Base-by-base conservation (phyloP, 2,329 filamentous ascomycete genomes). In the Penicillium vulpinum region DNA sequence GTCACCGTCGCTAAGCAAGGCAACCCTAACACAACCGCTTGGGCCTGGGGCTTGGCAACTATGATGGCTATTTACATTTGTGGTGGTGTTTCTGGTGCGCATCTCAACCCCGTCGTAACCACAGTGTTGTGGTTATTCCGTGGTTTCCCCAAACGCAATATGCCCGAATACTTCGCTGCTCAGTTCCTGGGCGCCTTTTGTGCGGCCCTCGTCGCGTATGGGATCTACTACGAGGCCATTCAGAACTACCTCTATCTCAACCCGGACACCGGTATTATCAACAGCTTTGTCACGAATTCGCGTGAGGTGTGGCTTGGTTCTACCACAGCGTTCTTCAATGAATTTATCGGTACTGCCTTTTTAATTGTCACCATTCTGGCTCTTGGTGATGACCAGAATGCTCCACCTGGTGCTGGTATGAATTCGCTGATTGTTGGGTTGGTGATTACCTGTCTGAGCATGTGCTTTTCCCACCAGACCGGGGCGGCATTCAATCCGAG, bases 41-140 rank as follows among this genome's bases (percentile, higher is more conserved):
- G 73, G 75, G 75, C 78, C 5, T 85, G 82, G 83, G 83, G 82
- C 2, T 72, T 85, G 15, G 81, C 79, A 1, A 77, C 78, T 22
- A 85, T 84, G 79, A 72, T 78, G 31, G 78, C 70, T 10, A 79
- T 80, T 59, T 79, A 80, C 57, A 74, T 80, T 35, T 77, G 75
- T 21, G 78, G 78, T 73, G 78, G 78, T 52, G 74, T 80, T 18
- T 80, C 77, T 5, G 78, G 78, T 51, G 78, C 76, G 3, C 78
- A 80, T 51, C 69, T 80, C 18, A 80, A 80, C 48, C 78, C 78
- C 0, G 69, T 73, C 9, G 71, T 80, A 31, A 78, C 77, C 3
- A 66, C 75, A 4, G 75, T 79, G 70, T 67, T 80, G 13, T 80
- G 73, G 69, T 74, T 80, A 59, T 83, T 76, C 62, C 78, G 81